Evolutionary conservation across 257 asterid genomes (phyloP).

Genomic region (Asclepias syriaca): DNA sequence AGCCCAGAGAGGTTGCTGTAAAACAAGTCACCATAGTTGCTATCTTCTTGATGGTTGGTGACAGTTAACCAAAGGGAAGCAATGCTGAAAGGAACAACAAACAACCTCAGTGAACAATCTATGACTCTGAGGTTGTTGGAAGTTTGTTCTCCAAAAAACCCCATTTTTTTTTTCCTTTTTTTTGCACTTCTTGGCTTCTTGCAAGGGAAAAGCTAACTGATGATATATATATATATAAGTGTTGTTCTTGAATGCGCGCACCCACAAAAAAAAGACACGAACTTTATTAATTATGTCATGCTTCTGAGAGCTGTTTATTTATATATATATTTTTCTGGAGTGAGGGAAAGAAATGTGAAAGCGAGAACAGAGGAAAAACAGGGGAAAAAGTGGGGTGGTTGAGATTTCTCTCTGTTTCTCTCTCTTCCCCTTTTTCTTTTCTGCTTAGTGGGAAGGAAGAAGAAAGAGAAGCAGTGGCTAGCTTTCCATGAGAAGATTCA

Average conservation of each 20-base stretch:
- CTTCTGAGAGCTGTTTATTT: background rate
- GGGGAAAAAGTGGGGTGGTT: too few species aligned
- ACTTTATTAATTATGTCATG: background rate
- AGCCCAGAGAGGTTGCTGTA: conserved; percentile 57
- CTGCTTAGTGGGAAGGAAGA: background rate
- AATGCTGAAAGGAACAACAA: conserved; percentile 55
- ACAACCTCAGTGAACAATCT: conserved; percentile 61
- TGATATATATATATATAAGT: too few species aligned
- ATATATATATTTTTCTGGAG: background rate
- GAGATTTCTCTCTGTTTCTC: too few species aligned
- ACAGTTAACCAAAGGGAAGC: conserved; percentile 72
- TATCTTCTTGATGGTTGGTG: conserved; percentile 38
- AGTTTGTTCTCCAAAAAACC: conserved; percentile 28
- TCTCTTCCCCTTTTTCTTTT: too few species aligned
- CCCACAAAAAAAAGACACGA: background rate
- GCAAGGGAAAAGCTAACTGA: background rate
- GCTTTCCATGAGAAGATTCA: too few species aligned
- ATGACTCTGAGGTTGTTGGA: conserved; percentile 41
- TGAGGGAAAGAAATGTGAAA: background rate
- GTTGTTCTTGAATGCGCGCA: background rate
- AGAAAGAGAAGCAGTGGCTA: background rate
- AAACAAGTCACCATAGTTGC: conserved; percentile 54
- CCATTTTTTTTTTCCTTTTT: conserved; percentile 23
- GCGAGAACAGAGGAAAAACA: background rate
- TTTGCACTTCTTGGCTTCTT: background rate